Evolutionary conservation across 306 rosid species (phyloP), one percentile per base, ranked within the genome.

Genomic region (Fagus crenata): DNA sequence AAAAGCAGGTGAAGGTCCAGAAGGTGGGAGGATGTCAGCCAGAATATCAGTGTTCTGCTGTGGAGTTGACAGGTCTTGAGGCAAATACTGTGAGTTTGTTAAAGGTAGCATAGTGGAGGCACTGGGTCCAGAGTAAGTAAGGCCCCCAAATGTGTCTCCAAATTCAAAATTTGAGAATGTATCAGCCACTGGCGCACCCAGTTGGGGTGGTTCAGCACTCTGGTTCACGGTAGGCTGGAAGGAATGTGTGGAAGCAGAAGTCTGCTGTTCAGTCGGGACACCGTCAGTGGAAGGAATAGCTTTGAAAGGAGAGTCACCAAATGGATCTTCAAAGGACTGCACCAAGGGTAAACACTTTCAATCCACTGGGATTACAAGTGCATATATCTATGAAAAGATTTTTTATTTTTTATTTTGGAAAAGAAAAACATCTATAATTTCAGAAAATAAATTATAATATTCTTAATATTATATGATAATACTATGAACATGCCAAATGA

Each of bases 261-360:
- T 35, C 73, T 84, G 85, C 81, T 89, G 84, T 79, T 79, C 89
- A 84, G 85, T 55, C 56, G 82, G 86, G 80, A 76, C 88, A 69
- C 74, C 69, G 39, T 89, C 92, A 9, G 78, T 3, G 13, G 92
- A 87, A 76, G 93, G 81, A 78, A 87, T 2, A 41, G 99, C 99
- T 86, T 79, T 89, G 87, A 96, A 96, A 80, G 98, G 97, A 0
- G 92, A 37, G 37, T 95, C 98, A 7, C 99, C 98, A 85, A 96
- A 96, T 69, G 99, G 96, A 84, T 96, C 97, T 72, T 80, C 96
- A 86, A 86, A 89, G 37, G 88, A 61, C 97, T 95, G 88, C 86
- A 73, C 49, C 43, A 75, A 63, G 86, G 72, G 43, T 68, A 72
- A 7, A 75, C 36, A 75, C 53, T 78, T 73, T 78, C 55, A 77